Conservation (phyloP, 352 stramenopile genomes). For the Peronospora destructor region DNA sequence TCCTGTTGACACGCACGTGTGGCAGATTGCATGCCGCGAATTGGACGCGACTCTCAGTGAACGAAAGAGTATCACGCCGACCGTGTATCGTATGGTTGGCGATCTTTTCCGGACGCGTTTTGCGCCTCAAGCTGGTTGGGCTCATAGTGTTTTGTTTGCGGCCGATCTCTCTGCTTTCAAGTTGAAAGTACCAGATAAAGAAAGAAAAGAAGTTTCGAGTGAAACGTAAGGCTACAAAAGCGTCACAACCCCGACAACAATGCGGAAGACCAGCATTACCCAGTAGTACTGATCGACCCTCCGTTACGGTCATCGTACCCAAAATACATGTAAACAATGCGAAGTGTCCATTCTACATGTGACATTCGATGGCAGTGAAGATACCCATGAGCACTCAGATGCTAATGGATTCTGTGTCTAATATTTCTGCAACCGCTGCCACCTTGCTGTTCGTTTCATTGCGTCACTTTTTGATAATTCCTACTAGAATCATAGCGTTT, state of each 20-base stretch:
- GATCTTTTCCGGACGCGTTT: slow-evolving; percentile 92
- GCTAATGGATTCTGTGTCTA: too few relatives aligned
- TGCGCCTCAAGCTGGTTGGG: slow-evolving; percentile 88
- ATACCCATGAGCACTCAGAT: too few relatives aligned
- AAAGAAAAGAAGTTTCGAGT: slow-evolving; percentile 20
- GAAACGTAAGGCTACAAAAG: slow-evolving; percentile 10
- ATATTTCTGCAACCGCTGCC: too few relatives aligned
- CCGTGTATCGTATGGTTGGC: slow-evolving; percentile 83
- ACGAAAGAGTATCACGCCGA: slow-evolving; percentile 80
- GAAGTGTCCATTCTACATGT: background rate
- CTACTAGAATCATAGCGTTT: too few relatives aligned
- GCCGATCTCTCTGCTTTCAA: slow-evolving; percentile 43
- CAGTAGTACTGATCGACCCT: background rate
- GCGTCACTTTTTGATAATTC: too few relatives aligned
- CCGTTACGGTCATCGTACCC: too few relatives aligned
- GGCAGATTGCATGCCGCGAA: slow-evolving; percentile 90
- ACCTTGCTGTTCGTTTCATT: too few relatives aligned
- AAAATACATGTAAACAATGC: too few relatives aligned
- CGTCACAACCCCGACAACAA: slow-evolving; percentile 6
- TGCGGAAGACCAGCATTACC: slow-evolving; percentile 5
- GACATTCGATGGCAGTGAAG: too few relatives aligned
- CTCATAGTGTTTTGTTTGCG: slow-evolving; percentile 64
- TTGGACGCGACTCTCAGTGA: slow-evolving; percentile 42
- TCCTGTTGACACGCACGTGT: slow-evolving; percentile 95
- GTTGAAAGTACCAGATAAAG: slow-evolving; percentile 12